Evolutionary conservation across 768 basidiomycete species (phyloP).

Genomic region (Leccinum rimulosum): DNA sequence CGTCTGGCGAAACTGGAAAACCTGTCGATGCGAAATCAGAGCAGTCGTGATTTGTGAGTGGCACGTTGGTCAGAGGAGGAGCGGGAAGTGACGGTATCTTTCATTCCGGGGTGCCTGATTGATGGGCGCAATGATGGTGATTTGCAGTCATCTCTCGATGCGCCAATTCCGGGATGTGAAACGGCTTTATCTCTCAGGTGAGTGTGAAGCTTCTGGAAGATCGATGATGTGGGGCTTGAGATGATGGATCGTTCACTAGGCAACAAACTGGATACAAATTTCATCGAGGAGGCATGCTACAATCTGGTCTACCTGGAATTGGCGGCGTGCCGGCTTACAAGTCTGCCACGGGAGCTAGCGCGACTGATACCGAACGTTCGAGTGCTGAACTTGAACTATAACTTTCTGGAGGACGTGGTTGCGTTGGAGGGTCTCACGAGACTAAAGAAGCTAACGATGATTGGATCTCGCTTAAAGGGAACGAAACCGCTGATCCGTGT

Average conservation of each 20-base stretch:
- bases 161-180: slow-evolving; percentile 89
- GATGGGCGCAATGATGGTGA: slow-evolving; percentile 34
- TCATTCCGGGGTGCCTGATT: slow-evolving; percentile 38
- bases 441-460: slow-evolving; percentile 80
- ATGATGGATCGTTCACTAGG: slow-evolving; percentile 46
- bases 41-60: slow-evolving; percentile 71
- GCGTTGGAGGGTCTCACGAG: slow-evolving; percentile 68
- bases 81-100: slow-evolving; percentile 37
- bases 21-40: slow-evolving; percentile 88
- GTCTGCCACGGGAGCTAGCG: slow-evolving; percentile 67
- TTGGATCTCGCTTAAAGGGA: slow-evolving; percentile 78
- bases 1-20: slow-evolving; percentile 77
- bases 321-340: slow-evolving; percentile 78
- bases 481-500: slow-evolving; percentile 72
- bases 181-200: slow-evolving; percentile 92
- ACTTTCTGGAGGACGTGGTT: slow-evolving; percentile 79
- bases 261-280: slow-evolving; percentile 61
- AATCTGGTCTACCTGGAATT: slow-evolving; percentile 90
- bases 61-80: slow-evolving; percentile 15
- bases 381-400: slow-evolving; percentile 94
- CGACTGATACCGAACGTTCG: slow-evolving; percentile 78
- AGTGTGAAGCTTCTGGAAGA: slow-evolving; percentile 33
- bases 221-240: slow-evolving; percentile 13
- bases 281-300: slow-evolving; percentile 76
- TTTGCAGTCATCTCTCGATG: slow-evolving; percentile 40